A percentile compares a stretch with the other conserved stretches of the same genome.
Conservation (phyloP, 2,329 filamentous ascomycete species). For the Colletotrichum incanum region DNA sequence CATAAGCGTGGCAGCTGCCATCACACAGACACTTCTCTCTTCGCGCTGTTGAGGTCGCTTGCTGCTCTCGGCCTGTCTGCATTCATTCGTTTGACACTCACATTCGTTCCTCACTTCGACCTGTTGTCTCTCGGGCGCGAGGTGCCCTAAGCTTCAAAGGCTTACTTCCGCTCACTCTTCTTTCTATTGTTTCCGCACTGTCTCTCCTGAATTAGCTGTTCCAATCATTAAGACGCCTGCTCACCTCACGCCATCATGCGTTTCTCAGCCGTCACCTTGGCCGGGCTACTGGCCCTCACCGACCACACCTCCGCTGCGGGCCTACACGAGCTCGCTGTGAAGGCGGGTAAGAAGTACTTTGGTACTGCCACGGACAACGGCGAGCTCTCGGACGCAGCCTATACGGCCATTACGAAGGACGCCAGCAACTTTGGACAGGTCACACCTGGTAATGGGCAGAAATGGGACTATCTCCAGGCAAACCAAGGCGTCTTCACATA, state of each 20-base stretch:
- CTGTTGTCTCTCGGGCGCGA: not conserved
- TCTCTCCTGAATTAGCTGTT: not conserved
- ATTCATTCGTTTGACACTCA: not conserved
- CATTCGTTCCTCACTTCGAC: not conserved
- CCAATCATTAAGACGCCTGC: not conserved
- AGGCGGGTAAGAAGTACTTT: slow-evolving; percentile 65
- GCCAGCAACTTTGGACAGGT: slow-evolving; percentile 75
- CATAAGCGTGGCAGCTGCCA: not conserved
- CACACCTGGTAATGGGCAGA: slow-evolving; percentile 75
- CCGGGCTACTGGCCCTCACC: slow-evolving; percentile 14
- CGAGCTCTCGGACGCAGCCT: slow-evolving; percentile 68
- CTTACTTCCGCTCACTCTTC: not conserved
- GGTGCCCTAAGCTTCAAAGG: not conserved
- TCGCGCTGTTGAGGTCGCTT: slow-evolving; percentile 16
- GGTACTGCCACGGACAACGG: slow-evolving; percentile 75
- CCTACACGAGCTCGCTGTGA: slow-evolving; percentile 48
- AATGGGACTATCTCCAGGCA: slow-evolving; percentile 76
- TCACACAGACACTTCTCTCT: not conserved
- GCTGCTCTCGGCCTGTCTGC: slow-evolving; percentile 4
- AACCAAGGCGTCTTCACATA: slow-evolving; percentile 70
- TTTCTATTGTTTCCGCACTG: not conserved
- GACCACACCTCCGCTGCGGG: slow-evolving; percentile 48
- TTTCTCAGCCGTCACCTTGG: slow-evolving; percentile 7
- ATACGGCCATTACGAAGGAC: slow-evolving; percentile 65
- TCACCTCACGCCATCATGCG: not conserved